Evolutionary conservation across 495 filamentous ascomycete genomes (phyloP), one percentile per base, ranked within the genome.

Genomic region (Usnea hakonensis): DNA sequence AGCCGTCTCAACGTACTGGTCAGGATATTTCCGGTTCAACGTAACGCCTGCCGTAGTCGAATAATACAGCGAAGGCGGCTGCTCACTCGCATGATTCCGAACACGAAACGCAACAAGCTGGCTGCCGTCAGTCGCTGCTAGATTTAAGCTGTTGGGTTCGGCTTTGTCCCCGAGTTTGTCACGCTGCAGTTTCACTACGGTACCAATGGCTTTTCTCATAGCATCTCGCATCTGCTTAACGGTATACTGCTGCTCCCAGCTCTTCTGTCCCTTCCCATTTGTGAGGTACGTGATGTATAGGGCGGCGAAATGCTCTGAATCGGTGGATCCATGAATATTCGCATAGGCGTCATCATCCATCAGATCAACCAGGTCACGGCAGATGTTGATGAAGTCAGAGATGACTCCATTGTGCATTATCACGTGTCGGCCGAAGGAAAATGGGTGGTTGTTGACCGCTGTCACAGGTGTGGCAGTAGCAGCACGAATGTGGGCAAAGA

Each of bases 331-430:
- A n/a, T 68, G 52, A 44, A 81, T 71, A 59, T 78, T 75, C 53
- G 69, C 71, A 57, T 74, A 81, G 13, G 72, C 68, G 36, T 79
- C 79, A 28, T 72, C 70, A 41, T 65, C 67, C 65, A 82, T 70
- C 8, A 72, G 58, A 35, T 71, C 64, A 28, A 68, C 72, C 57
- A 81, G 64, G 19, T 72, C 70, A 16, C 76, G 72, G 32, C 73
- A 69, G 58, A 82, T 77, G 4, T 61, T 61, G 10, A 67, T 50
- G 62, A 80, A 82, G 57, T 72, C 62, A 16, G 73, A 68, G n/a
- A 81, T 69, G 21, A 69, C 72, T 16, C 79, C 79, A 65, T 80
- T 81, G 64, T 81, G 78, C 77, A 82, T 80, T 50, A 82, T 76
- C 7, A 69, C 66, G 61, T 79, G 76, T 30, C 77, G 68, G 28